phyloP scores from a whole-genome alignment of 2,329 filamentous ascomycete genomes.

The Monilinia fructicola region DNA sequence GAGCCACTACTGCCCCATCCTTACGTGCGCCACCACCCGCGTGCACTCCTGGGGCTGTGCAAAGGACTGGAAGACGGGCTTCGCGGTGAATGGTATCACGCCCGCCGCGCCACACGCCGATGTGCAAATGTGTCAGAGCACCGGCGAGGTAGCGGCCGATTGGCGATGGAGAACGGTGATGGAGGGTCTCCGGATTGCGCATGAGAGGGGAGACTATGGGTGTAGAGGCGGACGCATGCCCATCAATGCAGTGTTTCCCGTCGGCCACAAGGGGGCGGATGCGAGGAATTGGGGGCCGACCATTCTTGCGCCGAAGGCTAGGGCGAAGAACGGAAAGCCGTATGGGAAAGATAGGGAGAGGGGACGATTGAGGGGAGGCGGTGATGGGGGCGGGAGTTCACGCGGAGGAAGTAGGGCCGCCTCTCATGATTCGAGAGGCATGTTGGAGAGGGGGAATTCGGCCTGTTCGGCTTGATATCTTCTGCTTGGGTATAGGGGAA shows the following conservation, averaged over 20 bases:
- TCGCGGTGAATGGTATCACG: slow-evolving; percentile 1
- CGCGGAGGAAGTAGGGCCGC: neutral
- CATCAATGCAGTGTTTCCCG: neutral
- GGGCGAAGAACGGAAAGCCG: neutral
- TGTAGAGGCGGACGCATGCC: neutral
- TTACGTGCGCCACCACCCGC: neutral
- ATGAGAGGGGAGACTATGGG: slow-evolving; percentile 11
- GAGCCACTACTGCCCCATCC: neutral
- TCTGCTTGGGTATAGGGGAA: neutral
- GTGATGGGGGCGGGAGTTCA: neutral
- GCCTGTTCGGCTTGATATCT: neutral
- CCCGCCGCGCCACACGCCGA: neutral
- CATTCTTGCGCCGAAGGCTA: neutral
- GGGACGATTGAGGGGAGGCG: neutral
- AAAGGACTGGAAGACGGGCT: slow-evolving; percentile 11
- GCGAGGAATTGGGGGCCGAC: neutral
- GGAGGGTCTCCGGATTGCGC: slow-evolving; percentile 6
- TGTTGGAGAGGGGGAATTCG: neutral
- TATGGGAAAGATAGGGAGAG: neutral
- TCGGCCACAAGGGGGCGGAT: neutral
- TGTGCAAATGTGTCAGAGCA: neutral
- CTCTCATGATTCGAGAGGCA: neutral
- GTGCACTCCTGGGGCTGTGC: slow-evolving; percentile 12
- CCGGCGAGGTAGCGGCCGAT: neutral
- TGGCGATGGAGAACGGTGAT: slow-evolving; percentile 17